phyloP scores from a whole-genome alignment of 208 protist species.

The Trypanosoma vivax region DNA sequence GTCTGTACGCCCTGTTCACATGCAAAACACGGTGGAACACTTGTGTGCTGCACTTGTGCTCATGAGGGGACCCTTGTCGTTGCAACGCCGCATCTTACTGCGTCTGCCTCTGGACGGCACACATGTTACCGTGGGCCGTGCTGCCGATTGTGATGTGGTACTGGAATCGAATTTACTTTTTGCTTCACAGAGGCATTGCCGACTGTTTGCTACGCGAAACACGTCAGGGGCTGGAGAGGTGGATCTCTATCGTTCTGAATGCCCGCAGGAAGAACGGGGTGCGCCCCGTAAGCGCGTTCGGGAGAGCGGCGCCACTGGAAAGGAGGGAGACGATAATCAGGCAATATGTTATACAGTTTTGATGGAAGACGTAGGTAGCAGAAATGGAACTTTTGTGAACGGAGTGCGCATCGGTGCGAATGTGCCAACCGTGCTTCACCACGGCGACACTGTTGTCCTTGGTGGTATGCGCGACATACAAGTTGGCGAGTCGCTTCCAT shows the following conservation, averaged over 20 bases:
- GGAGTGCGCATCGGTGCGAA: constrained; percentile 37
- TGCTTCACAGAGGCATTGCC: constrained; percentile 77
- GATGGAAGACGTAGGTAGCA: constrained; percentile 75
- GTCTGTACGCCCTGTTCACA: not conserved
- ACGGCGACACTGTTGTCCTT: constrained; percentile 67
- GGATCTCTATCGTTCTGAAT: constrained; percentile 1
- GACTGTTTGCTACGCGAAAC: constrained; percentile 26
- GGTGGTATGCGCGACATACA: constrained; percentile 82
- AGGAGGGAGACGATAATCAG: constrained; percentile 3
- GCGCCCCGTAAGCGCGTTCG: not conserved
- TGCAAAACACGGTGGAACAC: constrained; percentile 9
- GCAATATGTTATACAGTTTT: too few species aligned
- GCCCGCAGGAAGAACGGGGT: not conserved
- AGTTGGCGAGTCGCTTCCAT: constrained; percentile 38
- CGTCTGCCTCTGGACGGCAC: constrained; percentile 39
- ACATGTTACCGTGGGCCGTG: constrained; percentile 55
- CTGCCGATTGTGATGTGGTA: constrained; percentile 45
- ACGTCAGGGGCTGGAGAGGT: not conserved
- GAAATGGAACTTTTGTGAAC: constrained; percentile 88
- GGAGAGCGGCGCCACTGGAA: not conserved
- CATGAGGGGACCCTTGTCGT: constrained; percentile 39
- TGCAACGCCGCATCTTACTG: constrained; percentile 36
- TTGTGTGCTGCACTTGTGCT: constrained; percentile 38
- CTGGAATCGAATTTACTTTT: constrained; percentile 69
- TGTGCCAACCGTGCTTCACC: constrained; percentile 35